A percentile compares a stretch with the other conserved stretches of the same genome.
Conservation (phyloP, 2,329 filamentous ascomycete species). For the Colletotrichum destructivum region DNA sequence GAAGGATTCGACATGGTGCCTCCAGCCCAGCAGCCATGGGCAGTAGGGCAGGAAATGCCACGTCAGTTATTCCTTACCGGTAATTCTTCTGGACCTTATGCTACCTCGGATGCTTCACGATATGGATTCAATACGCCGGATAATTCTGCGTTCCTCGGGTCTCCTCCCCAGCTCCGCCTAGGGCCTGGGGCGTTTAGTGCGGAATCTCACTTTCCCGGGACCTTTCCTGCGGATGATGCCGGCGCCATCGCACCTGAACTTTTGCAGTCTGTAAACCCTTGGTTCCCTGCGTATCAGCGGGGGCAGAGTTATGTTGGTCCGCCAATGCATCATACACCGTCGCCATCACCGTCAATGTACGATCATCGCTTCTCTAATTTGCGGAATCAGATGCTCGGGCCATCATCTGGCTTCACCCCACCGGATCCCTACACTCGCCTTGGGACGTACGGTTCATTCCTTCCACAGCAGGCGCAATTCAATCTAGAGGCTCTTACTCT, state of each 20-base stretch:
- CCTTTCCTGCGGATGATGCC: slow-evolving; percentile 8
- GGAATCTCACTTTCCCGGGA: slow-evolving; percentile 8
- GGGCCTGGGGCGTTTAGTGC: slow-evolving; percentile 1
- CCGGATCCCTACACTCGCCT: slow-evolving; percentile 13
- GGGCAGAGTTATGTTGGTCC: slow-evolving; percentile 36
- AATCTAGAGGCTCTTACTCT: slow-evolving; percentile 52
- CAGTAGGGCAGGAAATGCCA: slow-evolving; percentile 12
- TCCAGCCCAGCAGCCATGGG: slow-evolving; percentile 27
- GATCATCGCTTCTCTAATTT: slow-evolving; percentile 30
- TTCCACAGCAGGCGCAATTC: slow-evolving; percentile 43
- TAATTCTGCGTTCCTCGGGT: slow-evolving; percentile 9
- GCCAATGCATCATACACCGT: slow-evolving; percentile 29
- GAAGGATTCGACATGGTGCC: slow-evolving; percentile 6
- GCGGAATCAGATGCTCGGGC: slow-evolving; percentile 16
- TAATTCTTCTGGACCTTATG: background rate
- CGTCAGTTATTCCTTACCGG: slow-evolving; percentile 8
- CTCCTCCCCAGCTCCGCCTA: slow-evolving; percentile 14
- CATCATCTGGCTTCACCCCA: slow-evolving; percentile 29
- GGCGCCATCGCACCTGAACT: slow-evolving; percentile 10
- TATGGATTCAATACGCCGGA: slow-evolving; percentile 22
- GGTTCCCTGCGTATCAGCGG: slow-evolving; percentile 25
- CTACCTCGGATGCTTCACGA: background rate
- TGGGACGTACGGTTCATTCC: slow-evolving; percentile 10
- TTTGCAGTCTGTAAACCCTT: slow-evolving; percentile 22
- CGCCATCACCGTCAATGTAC: slow-evolving; percentile 28